Evolutionary conservation across 495 filamentous ascomycete species (phyloP).

Genomic region (Xanthoparmelia taractica): DNA sequence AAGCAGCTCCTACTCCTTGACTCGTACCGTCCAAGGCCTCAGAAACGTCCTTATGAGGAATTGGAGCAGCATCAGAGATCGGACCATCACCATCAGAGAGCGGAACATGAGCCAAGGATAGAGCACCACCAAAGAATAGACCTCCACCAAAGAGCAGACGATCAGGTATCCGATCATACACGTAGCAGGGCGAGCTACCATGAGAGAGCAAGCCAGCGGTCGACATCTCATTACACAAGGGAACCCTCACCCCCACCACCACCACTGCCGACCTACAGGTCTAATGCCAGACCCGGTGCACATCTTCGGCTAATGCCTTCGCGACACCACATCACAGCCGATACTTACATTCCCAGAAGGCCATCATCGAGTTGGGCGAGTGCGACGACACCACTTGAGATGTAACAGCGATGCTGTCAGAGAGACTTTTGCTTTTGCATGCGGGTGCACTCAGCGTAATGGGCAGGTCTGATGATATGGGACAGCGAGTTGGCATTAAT

Average conservation of each 20-base stretch:
- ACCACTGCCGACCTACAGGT: not conserved
- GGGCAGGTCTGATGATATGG: not conserved
- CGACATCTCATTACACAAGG: not conserved
- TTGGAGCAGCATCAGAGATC: not conserved
- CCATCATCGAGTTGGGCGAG: not conserved
- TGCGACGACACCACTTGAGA: conserved; percentile 2
- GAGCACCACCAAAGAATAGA: not conserved
- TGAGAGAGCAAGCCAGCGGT: not conserved
- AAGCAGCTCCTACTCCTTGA: not conserved
- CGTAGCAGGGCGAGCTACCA: not conserved
- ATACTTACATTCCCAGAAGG: not conserved
- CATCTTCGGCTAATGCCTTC: conserved; percentile 5
- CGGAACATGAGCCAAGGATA: not conserved
- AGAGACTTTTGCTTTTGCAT: not conserved
- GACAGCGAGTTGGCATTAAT: not conserved
- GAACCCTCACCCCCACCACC: not conserved
- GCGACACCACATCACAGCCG: not conserved
- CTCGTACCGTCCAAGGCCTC: not conserved
- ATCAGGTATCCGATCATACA: not conserved
- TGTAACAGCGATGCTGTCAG: not conserved
- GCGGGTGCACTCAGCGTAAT: not conserved
- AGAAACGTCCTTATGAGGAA: not conserved
- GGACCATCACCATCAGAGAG: not conserved
- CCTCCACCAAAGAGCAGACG: not conserved
- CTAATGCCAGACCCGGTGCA: not conserved